Percentiles rank a stretch among this genome's conserved stretches.
Evolutionary conservation across 1,139 yeast genomes (phyloP).

Genomic region (Yamadazyma triangularis): DNA sequence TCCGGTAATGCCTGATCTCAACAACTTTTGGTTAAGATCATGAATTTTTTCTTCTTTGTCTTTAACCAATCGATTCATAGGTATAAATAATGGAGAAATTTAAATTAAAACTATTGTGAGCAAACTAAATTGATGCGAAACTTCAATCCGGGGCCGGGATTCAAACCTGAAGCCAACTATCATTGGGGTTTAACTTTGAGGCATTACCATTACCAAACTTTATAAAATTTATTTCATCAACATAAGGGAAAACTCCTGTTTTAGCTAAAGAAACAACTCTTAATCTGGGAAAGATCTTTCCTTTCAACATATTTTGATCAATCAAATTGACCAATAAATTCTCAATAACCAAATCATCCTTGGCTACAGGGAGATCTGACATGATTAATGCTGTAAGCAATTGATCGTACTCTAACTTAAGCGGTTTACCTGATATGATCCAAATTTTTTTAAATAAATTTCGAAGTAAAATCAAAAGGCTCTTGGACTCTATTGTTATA

Average conservation of each 20-base stretch:
- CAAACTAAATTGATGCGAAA: too few species aligned
- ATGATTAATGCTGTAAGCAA: slow-evolving; percentile 19
- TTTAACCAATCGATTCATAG: not conserved
- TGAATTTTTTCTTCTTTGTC: slow-evolving; percentile 11
- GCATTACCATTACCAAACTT: slow-evolving; percentile 19
- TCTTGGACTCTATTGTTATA: slow-evolving; percentile 21
- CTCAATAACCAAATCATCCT: slow-evolving; percentile 36
- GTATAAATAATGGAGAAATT: too few species aligned
- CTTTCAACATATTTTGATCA: slow-evolving; percentile 51
- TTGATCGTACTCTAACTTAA: slow-evolving; percentile 26
- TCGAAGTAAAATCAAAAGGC: slow-evolving; percentile 41
- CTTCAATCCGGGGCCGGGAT: too few species aligned
- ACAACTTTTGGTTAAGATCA: slow-evolving; percentile 20
- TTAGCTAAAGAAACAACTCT: slow-evolving; percentile 47
- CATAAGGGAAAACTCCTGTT: slow-evolving; percentile 45
- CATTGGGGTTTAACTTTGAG: slow-evolving; percentile 7
- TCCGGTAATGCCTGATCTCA: slow-evolving; percentile 39
- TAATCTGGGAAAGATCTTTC: slow-evolving; percentile 44
- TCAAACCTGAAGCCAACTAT: slow-evolving; percentile 8
- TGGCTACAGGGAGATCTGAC: slow-evolving; percentile 11
- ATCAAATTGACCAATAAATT: slow-evolving; percentile 46
- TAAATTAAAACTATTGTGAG: too few species aligned
- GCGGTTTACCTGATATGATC: slow-evolving; percentile 22
- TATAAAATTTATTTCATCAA: slow-evolving; percentile 30
- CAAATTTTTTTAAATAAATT: slow-evolving; percentile 39